These are phyloP conservation scores for Chaetomiaceae sp. DNA, from an alignment of 2,329 filamentous ascomycete genomes.

Conservation along the genomic window DNA sequence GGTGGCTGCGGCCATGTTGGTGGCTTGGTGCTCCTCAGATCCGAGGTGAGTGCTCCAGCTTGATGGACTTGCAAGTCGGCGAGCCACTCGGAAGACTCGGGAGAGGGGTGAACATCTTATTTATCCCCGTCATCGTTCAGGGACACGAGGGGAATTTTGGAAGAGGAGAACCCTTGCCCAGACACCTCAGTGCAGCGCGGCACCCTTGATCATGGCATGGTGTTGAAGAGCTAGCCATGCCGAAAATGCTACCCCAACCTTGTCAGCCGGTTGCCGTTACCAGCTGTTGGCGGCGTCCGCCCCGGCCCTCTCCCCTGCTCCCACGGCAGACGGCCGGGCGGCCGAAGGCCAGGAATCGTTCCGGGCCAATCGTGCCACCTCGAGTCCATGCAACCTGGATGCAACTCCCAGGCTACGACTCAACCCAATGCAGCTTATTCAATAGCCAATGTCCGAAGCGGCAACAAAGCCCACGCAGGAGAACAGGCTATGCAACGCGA, in stretches of 20 bases:
- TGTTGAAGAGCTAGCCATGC: conserved; percentile 5
- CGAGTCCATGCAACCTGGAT: neutral
- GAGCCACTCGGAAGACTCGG: neutral
- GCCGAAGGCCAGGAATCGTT: neutral
- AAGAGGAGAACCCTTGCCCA: neutral
- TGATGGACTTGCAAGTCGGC: neutral
- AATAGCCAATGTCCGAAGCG: neutral
- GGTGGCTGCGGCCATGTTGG: neutral
- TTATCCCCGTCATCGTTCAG: neutral
- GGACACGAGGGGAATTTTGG: neutral
- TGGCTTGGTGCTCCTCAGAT: neutral
- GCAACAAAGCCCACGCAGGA: neutral
- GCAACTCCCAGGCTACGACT: neutral
- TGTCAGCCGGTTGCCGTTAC: neutral
- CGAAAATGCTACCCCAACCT: conserved; percentile 3
- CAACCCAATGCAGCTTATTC: neutral
- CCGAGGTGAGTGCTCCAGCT: neutral
- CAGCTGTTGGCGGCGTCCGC: neutral
- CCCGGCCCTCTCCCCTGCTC: neutral
- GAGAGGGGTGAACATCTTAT: neutral
- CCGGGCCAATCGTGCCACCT: neutral
- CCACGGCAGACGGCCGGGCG: neutral
- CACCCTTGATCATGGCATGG: conserved; percentile 3
- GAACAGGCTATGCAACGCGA: conserved; percentile 2
- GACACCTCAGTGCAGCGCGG: neutral